Evolutionary conservation across 2,329 filamentous ascomycete genomes (phyloP), one percentile per base, ranked within the genome.

Genomic region (Aspergillus quadricinctus): DNA sequence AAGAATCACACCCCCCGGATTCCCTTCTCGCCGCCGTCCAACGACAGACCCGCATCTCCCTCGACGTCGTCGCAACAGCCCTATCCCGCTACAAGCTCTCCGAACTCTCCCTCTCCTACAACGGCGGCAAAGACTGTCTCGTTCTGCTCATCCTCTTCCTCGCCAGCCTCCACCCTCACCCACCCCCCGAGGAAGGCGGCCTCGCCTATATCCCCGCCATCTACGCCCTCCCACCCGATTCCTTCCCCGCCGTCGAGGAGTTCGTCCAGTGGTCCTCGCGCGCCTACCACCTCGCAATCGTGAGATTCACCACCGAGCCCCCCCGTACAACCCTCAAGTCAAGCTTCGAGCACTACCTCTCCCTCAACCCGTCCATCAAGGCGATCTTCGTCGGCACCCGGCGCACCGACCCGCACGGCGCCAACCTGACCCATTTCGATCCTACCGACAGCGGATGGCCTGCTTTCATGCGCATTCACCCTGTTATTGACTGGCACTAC

Each of bases 401-500:
- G 54, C 82, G 94, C 64, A 97, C 94, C 3, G 94, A 99, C 74
- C 94, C 94, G 6, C 92, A 97, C 71, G 91, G 93, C 49, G 86
- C 85, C 64, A 79, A 81, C 17, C 73, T 99, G 66, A 88, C 83
- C 41, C 85, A 89, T 74, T 97, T 97, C 70, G 90, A 96, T 70
- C 83, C 82, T 51, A 99, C 94, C 4, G 94, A 97, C 74, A 79
- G 83, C 37, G 92, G 88, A 2, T 99, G 94, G 94, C 94, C 94
- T 37, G 78, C 81, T 46, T 96, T 97, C 68, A 92, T 97, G 87
- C 85, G 94, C 57, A 82, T 97, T 58, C 92, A 99, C 74, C 93
- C 94, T 0, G 89, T 99, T 9, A 92, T 99, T 69, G 94, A 99
- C 75, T 99, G 94, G 94, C 90, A 94, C 72, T 96, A 97, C 73